Percentiles rank a stretch among this genome's conserved stretches.
Evolutionary conservation across 768 basidiomycete species (phyloP).

Genomic region (Lyophyllum decastes): DNA sequence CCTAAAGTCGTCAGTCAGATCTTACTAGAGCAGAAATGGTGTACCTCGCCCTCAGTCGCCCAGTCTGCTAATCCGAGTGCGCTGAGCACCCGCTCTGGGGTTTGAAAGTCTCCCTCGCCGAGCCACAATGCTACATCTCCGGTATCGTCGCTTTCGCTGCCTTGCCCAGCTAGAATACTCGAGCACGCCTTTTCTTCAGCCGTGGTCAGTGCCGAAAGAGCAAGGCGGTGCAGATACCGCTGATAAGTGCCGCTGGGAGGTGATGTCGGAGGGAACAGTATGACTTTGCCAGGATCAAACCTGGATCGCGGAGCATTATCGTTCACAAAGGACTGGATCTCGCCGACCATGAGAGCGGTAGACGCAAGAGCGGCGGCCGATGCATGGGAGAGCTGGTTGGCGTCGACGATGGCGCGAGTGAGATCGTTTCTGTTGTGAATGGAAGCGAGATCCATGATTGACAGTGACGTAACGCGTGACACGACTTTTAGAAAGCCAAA

Average conservation of each 20-base stretch:
- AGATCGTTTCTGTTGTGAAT: conserved; percentile 10
- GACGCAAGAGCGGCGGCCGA: conserved; percentile 17
- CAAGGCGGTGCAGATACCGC: conserved; percentile 34
- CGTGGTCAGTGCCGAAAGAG: conserved; percentile 35
- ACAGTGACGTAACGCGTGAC: conserved; percentile 19
- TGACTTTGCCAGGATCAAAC: conserved; percentile 17
- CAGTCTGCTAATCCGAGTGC: conserved; percentile 32
- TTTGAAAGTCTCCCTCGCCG: conserved; percentile 38
- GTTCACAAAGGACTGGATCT: conserved; percentile 15
- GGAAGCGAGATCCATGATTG: conserved; percentile 4
- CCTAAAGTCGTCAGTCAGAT: not conserved
- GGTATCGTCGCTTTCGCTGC: conserved; percentile 60
- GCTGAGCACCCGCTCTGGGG: conserved; percentile 26
- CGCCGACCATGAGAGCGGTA: conserved; percentile 17
- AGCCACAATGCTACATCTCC: conserved; percentile 57
- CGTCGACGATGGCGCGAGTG: conserved; percentile 1
- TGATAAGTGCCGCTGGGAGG: conserved; percentile 4
- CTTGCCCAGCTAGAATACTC: conserved; percentile 53
- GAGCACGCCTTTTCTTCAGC: conserved; percentile 44
- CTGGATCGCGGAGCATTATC: conserved; percentile 6
- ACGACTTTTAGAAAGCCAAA: too few species aligned
- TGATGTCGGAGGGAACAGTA: conserved; percentile 16
- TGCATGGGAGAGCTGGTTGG: conserved; percentile 6
- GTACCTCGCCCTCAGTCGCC: conserved; percentile 14
- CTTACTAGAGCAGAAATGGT: not conserved